These are phyloP conservation scores for Dichotomocladium elegans DNA, from an alignment of 371 early-diverging fungal species.

Conservation along the genomic window DNA sequence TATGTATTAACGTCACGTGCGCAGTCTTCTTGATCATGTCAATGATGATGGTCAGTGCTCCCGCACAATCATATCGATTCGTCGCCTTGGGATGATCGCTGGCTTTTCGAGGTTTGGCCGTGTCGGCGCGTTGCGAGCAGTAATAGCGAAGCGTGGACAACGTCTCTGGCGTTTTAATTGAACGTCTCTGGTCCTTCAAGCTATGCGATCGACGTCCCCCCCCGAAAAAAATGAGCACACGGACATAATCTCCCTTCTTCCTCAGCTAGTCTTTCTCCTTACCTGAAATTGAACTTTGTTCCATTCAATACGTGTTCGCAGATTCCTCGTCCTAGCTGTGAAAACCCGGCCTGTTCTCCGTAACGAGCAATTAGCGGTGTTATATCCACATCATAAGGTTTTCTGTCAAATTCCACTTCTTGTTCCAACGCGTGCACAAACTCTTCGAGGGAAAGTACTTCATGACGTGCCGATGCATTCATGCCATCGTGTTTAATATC, in stretches of 20 bases:
- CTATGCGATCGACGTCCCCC: too few species aligned
- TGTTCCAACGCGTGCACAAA: slow-evolving; percentile 36
- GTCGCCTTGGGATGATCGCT: slow-evolving; percentile 38
- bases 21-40: slow-evolving; percentile 41
- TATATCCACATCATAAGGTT: slow-evolving; percentile 38
- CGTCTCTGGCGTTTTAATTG: slow-evolving; percentile 43
- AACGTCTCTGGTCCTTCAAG: slow-evolving; percentile 45
- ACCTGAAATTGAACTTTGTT: slow-evolving; percentile 49
- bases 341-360: slow-evolving; percentile 32
- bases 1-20: slow-evolving; percentile 45
- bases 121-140: slow-evolving; percentile 46
- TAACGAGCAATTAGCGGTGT: slow-evolving; percentile 20
- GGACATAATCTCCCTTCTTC: background rate
- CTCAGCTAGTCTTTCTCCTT: background rate
- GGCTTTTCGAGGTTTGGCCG: slow-evolving; percentile 41
- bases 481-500: too few species aligned
- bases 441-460: slow-evolving; percentile 18
- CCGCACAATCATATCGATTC: slow-evolving; percentile 43
- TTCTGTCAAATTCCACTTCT: slow-evolving; percentile 38
- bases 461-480: background rate
- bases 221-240: background rate
- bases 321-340: slow-evolving; percentile 42
- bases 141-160: slow-evolving; percentile 45
- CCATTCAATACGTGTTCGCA: slow-evolving; percentile 43
- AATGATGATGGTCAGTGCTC: slow-evolving; percentile 46